phyloP scores from a whole-genome alignment of 768 basidiomycete species.

The Tricholoma saponaceum region DNA sequence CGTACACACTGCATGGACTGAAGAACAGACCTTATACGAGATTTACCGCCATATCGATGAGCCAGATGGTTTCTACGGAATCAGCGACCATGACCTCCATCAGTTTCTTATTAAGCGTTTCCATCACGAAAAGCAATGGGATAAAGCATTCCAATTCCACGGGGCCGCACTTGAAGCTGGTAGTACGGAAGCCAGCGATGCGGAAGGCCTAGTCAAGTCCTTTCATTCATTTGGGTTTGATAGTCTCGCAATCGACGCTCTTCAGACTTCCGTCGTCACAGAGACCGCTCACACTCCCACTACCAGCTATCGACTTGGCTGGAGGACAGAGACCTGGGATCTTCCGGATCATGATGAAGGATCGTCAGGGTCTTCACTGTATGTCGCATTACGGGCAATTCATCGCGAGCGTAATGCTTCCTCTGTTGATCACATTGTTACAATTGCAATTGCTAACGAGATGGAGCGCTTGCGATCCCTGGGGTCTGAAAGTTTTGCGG shows the following conservation, averaged over 20 bases:
- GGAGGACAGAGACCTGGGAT: conserved; percentile 96
- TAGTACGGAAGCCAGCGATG: conserved; percentile 33
- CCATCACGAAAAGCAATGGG: conserved; percentile 92
- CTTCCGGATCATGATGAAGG: conserved; percentile 60
- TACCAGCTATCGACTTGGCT: conserved; percentile 78
- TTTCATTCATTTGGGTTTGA: conserved; percentile 91
- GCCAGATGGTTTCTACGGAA: conserved; percentile 97
- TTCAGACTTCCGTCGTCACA: conserved; percentile 40
- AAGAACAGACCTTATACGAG: conserved; percentile 72
- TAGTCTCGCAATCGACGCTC: conserved; percentile 71
- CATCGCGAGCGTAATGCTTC: conserved; percentile 67
- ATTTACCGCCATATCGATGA: conserved; percentile 96
- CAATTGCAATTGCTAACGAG: conserved; percentile 51
- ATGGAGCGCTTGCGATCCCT: conserved; percentile 59
- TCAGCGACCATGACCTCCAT: conserved; percentile 72
- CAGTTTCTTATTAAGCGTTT: conserved; percentile 80
- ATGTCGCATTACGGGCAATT: conserved; percentile 75
- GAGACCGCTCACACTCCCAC: conserved; percentile 31
- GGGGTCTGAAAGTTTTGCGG: conserved; percentile 75
- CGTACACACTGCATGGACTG: conserved; percentile 30
- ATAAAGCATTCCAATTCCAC: conserved; percentile 85
- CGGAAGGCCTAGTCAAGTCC: conserved; percentile 69
- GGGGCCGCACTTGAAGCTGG: conserved; percentile 79
- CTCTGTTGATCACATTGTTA: conserved; percentile 45
- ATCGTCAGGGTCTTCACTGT: conserved; percentile 58